These are phyloP conservation scores for Heliophila coronopifolia DNA, from an alignment of 441 rosid species.

Conservation along the genomic window DNA sequence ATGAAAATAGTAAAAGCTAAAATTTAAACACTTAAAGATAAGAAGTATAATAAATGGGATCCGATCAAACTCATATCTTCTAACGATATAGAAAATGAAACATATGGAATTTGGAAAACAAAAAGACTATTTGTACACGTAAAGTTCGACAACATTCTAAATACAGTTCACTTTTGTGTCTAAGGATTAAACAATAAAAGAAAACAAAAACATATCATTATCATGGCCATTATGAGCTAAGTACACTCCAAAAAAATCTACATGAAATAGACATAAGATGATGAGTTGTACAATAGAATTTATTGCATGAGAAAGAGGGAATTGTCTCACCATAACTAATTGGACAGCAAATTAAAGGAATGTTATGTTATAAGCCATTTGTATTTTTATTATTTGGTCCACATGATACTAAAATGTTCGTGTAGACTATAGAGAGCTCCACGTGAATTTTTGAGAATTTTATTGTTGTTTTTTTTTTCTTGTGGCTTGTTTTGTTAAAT, in stretches of 20 bases:
- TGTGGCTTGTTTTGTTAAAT: too few relatives aligned
- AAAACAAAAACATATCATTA: slow-evolving; percentile 20
- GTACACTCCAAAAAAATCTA: slow-evolving; percentile 20
- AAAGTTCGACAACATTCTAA: slow-evolving; percentile 14
- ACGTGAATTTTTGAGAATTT: too few relatives aligned
- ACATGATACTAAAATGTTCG: too few relatives aligned
- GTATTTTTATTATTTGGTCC: too few relatives aligned
- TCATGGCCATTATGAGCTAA: slow-evolving; percentile 17
- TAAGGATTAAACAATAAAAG: slow-evolving; percentile 15
- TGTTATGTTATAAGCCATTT: slow-evolving; percentile 28
- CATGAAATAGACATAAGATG: slow-evolving; percentile 1
- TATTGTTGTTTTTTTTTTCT: too few relatives aligned
- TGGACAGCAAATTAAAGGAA: slow-evolving; percentile 27
- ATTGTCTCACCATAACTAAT: slow-evolving; percentile 26
- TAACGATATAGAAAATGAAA: slow-evolving; percentile 12
- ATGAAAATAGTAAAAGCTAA: too few relatives aligned
- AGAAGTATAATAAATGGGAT: slow-evolving; percentile 12
- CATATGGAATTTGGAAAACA: too few relatives aligned
- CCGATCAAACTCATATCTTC: slow-evolving; percentile 7
- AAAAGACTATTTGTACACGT: slow-evolving; percentile 16
- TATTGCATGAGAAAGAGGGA: slow-evolving; percentile 31
- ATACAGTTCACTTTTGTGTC: slow-evolving; percentile 9
- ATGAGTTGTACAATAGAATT: slow-evolving; percentile 15
- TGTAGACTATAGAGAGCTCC: too few relatives aligned
- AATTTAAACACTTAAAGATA: not conserved